A percentile compares a stretch with the other conserved stretches of the same genome.
Evolutionary conservation across 208 protist genomes (phyloP).

Genomic region (Jaenimonas drosophilae): DNA sequence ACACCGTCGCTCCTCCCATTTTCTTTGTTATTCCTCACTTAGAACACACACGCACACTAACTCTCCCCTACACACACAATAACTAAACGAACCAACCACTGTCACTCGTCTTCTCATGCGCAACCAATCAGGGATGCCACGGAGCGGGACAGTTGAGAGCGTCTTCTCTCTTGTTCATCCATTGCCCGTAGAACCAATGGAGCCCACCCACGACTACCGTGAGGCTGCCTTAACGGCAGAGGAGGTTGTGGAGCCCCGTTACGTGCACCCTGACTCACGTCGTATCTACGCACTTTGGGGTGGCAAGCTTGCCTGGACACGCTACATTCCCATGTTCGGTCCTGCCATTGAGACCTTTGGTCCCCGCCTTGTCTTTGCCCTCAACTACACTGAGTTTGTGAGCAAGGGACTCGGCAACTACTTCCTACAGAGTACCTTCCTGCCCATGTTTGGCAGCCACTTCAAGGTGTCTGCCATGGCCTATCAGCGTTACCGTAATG

Average conservation of each 20-base stretch:
- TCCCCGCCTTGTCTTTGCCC: conserved; percentile 14
- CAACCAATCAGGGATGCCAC: background rate
- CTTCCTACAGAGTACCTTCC: conserved; percentile 15
- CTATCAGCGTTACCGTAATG: conserved; percentile 35
- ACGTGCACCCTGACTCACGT: background rate
- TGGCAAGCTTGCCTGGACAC: background rate
- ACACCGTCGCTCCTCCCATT: background rate
- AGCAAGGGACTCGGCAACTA: conserved; percentile 23
- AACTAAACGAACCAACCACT: background rate
- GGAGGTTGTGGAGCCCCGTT: background rate
- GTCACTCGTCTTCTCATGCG: background rate
- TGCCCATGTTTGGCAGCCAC: conserved; percentile 35
- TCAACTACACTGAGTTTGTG: conserved; percentile 19
- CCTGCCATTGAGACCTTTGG: conserved; percentile 18
- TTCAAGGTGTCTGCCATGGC: conserved; percentile 16
- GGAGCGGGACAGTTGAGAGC: background rate
- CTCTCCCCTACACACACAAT: background rate
- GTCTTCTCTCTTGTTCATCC: background rate
- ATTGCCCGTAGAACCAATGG: background rate
- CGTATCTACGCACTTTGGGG: background rate
- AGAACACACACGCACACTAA: background rate
- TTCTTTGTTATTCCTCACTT: no score
- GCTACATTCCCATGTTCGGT: conserved; percentile 6
- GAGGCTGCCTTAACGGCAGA: background rate
- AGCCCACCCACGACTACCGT: background rate